Percentiles rank a stretch among this genome's conserved stretches.
These are phyloP conservation scores for Mrakiaceae sp. DNA, from an alignment of 1,284 basidiomycete species.

Conservation along the genomic window DNA sequence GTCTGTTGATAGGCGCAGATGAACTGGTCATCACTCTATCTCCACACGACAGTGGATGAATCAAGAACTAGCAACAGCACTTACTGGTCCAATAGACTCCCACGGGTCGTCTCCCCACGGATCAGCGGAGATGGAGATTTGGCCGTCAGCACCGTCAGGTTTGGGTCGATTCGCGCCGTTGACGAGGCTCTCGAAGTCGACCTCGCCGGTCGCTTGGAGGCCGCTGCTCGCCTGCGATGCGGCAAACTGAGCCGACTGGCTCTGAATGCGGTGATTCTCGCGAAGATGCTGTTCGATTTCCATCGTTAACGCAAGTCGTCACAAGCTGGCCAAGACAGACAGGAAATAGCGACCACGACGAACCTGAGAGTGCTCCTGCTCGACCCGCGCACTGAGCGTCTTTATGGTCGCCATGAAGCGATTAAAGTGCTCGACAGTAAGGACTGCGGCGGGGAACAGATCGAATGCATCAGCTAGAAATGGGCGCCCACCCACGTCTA, in stretches of 20 bases:
- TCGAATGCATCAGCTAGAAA: not conserved
- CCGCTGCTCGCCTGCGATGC: conserved; percentile 16
- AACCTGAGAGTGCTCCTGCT: conserved; percentile 29
- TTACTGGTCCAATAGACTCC: conserved; percentile 16
- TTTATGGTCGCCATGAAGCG: conserved; percentile 60
- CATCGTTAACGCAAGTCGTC: too few species aligned
- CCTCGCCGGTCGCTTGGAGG: conserved; percentile 26
- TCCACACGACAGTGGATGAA: not conserved
- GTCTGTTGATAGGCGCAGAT: not conserved
- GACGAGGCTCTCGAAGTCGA: conserved; percentile 36
- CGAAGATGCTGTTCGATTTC: conserved; percentile 28
- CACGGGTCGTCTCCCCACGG: conserved; percentile 32
- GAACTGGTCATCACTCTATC: not conserved
- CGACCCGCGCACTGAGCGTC: conserved; percentile 32
- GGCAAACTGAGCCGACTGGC: conserved; percentile 24
- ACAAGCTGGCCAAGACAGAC: too few species aligned
- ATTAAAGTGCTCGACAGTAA: conserved; percentile 83
- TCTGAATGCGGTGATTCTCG: conserved; percentile 33
- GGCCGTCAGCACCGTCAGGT: not conserved
- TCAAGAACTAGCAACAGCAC: not conserved
- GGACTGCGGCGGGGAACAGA: conserved; percentile 41
- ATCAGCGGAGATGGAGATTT: conserved; percentile 18
- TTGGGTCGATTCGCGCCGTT: conserved; percentile 14
- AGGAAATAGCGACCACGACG: too few species aligned
- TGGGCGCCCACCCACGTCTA: not conserved